Evolutionary conservation across 345 rosid species (phyloP).

Genomic region (Aethionema arabicum): DNA sequence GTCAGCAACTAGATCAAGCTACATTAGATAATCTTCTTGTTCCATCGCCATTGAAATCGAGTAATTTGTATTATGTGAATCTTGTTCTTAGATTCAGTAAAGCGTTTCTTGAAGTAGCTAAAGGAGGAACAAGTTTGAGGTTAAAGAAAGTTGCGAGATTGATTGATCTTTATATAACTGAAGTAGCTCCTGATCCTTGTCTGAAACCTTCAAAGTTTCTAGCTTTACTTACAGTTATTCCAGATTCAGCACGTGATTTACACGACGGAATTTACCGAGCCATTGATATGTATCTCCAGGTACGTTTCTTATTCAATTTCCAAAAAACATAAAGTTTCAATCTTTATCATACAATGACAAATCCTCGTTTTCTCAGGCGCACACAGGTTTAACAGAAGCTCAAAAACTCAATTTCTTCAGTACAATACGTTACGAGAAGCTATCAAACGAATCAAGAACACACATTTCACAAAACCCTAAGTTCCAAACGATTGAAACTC

Average conservation of each 20-base stretch:
- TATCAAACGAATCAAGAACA: constrained; percentile 54
- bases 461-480: constrained; percentile 59
- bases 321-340: not conserved
- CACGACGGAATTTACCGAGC: constrained; percentile 66
- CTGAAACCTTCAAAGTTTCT: constrained; percentile 69
- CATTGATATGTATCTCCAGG: constrained; percentile 81
- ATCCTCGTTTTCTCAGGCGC: constrained; percentile 48
- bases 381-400: constrained; percentile 61
- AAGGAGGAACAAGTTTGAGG: constrained; percentile 26
- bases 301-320: constrained; percentile 23
- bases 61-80: constrained; percentile 67
- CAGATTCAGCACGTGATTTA: constrained; percentile 69
- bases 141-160: constrained; percentile 63
- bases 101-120: constrained; percentile 48
- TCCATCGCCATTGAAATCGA: constrained; percentile 62
- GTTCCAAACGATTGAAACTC: constrained; percentile 55
- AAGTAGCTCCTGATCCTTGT: constrained; percentile 92
- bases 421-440: constrained; percentile 65
- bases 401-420: constrained; percentile 63
- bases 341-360: constrained; percentile 4
- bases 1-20: constrained; percentile 71
- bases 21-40: constrained; percentile 78
- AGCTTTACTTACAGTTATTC: constrained; percentile 56
- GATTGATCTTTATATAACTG: constrained; percentile 76
- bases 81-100: constrained; percentile 65